Conservation (phyloP, 192 early-diverging fungal genomes). For the Linderina pennispora region DNA sequence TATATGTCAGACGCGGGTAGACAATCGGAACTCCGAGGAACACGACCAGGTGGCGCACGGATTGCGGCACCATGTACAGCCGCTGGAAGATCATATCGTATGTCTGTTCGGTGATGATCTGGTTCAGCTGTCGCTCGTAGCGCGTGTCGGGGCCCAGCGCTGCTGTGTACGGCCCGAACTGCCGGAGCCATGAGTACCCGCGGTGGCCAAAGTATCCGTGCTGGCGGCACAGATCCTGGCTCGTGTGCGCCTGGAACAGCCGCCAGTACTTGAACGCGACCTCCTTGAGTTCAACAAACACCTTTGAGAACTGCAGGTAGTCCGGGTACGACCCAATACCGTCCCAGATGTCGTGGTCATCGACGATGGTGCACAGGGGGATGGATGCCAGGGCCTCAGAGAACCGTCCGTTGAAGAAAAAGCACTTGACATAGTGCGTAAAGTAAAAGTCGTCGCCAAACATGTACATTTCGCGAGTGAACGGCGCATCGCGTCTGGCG, state of each 20-base stretch:
- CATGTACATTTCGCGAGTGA: slow-evolving; percentile 51
- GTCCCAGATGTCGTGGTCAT: slow-evolving; percentile 87
- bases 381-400: slow-evolving; percentile 66
- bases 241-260: slow-evolving; percentile 82
- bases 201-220: slow-evolving; percentile 52
- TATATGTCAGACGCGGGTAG: slow-evolving; percentile 64
- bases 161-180: slow-evolving; percentile 60
- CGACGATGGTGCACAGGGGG: slow-evolving; percentile 73
- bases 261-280: slow-evolving; percentile 71
- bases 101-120: slow-evolving; percentile 53
- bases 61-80: slow-evolving; percentile 37
- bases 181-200: slow-evolving; percentile 58
- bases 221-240: slow-evolving; percentile 45
- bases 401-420: slow-evolving; percentile 50
- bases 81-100: slow-evolving; percentile 56
- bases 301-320: slow-evolving; percentile 59
- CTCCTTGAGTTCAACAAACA: slow-evolving; percentile 68
- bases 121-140: slow-evolving; percentile 59
- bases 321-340: slow-evolving; percentile 81
- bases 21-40: slow-evolving; percentile 69
- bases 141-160: slow-evolving; percentile 66
- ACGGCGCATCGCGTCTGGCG: slow-evolving; percentile 45
- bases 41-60: slow-evolving; percentile 62
- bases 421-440: slow-evolving; percentile 59
- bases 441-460: slow-evolving; percentile 64